Evolutionary conservation across 495 filamentous ascomycete species (phyloP), one percentile per base, ranked within the genome.

Genomic region (Thozetella sp.): DNA sequence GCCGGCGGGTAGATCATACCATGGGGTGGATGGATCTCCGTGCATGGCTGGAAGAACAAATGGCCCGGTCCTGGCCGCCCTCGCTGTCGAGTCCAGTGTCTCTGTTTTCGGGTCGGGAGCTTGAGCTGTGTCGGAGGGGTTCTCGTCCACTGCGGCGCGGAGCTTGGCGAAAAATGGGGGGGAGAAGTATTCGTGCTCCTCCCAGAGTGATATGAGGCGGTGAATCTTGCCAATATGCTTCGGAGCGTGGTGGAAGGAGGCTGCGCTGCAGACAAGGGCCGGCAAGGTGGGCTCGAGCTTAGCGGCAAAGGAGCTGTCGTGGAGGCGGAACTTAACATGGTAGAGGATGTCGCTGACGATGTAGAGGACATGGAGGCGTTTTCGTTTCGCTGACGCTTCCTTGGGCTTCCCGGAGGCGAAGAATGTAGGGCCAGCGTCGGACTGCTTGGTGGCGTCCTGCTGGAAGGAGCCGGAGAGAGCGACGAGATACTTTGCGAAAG

Each of bases 1-100:
- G 2, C 86, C 93, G 19, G 92, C 92, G 0, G 93, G 93, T 1
- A 96, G 80, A 58, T 96, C 93, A 72, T 93, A 94, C 77, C 86
- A 96, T 0, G 90, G 89, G 1, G 83, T 86, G 0, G 86, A 83
- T 2, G 79, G 72, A 68, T 96, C 93, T 15, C 93, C 93, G 70
- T 97, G 93, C 48, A 80, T 84, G 1, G 86, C 72, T 51, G 91
- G 91, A 83, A 95, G 85, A 20, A 88, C 71, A 64, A 83, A 93
- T 0, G 91, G 88, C 2, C 73, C 76, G 83, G 79, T 62, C 78
- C 88, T 50, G 67, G 69, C 51, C 72, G 80, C 55, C 71, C 70
- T 71, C 11, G 55, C 52, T 6, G 51, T 26, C 1, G 67, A 55
- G 48, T 15, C 63, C 25, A 53, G 48, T 3, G 62, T 53, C 22